A percentile compares a stretch with the other conserved stretches of the same genome.
Evolutionary conservation across 2,329 filamentous ascomycete species (phyloP).

Genomic region (Clarireedia monteithiana): DNA sequence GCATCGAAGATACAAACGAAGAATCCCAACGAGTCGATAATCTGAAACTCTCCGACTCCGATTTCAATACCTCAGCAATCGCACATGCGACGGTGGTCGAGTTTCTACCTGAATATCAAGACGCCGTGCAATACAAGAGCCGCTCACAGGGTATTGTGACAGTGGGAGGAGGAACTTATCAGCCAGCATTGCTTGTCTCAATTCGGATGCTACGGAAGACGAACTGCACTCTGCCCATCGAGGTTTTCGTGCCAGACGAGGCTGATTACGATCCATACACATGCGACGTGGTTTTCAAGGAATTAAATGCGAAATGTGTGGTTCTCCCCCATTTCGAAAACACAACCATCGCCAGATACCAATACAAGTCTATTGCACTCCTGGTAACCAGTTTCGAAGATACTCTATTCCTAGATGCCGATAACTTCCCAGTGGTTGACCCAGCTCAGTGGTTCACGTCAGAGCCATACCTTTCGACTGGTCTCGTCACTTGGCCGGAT

Average conservation of each 20-base stretch:
- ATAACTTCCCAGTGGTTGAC: constrained; percentile 36
- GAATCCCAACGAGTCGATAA: not conserved
- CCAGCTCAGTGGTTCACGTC: constrained; percentile 35
- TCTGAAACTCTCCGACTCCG: not conserved
- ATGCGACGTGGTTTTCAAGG: constrained; percentile 32
- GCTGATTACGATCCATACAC: constrained; percentile 32
- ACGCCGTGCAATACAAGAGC: not conserved
- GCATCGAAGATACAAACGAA: constrained; percentile 2
- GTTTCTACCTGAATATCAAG: constrained; percentile 1
- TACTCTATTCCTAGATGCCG: constrained; percentile 41
- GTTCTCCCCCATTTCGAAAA: constrained; percentile 31
- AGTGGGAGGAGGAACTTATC: constrained; percentile 30
- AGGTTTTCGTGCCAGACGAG: constrained; percentile 33
- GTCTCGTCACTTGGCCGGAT: constrained; percentile 41
- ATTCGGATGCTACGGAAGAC: constrained; percentile 35
- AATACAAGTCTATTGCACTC: constrained; percentile 41
- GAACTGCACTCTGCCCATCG: constrained; percentile 31
- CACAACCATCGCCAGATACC: constrained; percentile 34
- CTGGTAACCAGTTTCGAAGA: constrained; percentile 42
- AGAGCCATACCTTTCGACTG: constrained; percentile 34
- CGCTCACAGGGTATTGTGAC: constrained; percentile 35
- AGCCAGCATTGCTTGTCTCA: constrained; percentile 33
- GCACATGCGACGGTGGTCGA: not conserved
- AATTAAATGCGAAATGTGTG: constrained; percentile 33
- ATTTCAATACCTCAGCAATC: not conserved